Evolutionary conservation across 2,329 filamentous ascomycete species (phyloP).

Genomic region (Beauveria scarabaeidicola): DNA sequence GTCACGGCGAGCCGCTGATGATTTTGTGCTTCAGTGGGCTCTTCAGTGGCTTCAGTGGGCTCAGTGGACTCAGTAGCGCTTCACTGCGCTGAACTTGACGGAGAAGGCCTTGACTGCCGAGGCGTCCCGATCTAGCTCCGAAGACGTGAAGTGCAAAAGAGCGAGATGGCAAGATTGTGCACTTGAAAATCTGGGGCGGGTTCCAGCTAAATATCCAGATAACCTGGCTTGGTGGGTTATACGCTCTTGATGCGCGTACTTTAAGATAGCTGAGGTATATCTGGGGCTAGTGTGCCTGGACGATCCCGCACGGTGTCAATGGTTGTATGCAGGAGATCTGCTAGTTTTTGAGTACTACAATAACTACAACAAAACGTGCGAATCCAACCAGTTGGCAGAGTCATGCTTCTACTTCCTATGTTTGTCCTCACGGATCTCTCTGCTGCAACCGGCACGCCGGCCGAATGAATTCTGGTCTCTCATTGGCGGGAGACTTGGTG

Average conservation of each 20-base stretch:
- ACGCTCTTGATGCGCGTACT: not conserved
- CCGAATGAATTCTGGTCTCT: too few relatives aligned
- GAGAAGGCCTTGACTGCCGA: slow-evolving; percentile 1
- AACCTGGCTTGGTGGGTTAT: not conserved
- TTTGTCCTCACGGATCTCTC: too few relatives aligned
- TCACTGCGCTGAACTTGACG: not conserved
- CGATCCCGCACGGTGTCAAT: too few relatives aligned
- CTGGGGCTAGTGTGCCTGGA: too few relatives aligned
- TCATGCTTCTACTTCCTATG: too few relatives aligned
- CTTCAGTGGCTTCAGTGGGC: not conserved
- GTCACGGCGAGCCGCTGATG: slow-evolving; percentile 4
- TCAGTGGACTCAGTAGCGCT: not conserved
- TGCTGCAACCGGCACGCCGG: too few relatives aligned
- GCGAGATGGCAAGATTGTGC: not conserved
- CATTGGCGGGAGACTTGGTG: too few relatives aligned
- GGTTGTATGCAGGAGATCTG: too few relatives aligned
- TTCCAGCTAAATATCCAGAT: too few relatives aligned
- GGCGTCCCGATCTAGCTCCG: slow-evolving; percentile 10
- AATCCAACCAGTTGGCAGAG: too few relatives aligned
- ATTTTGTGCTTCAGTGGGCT: not conserved
- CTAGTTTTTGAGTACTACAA: too few relatives aligned
- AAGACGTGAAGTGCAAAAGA: not conserved
- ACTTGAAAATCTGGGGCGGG: not conserved
- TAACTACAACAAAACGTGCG: too few relatives aligned
- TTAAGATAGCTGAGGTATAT: not conserved